Conservation (phyloP, 2,329 filamentous ascomycete genomes). For the Bipolaris sorokiniana region DNA sequence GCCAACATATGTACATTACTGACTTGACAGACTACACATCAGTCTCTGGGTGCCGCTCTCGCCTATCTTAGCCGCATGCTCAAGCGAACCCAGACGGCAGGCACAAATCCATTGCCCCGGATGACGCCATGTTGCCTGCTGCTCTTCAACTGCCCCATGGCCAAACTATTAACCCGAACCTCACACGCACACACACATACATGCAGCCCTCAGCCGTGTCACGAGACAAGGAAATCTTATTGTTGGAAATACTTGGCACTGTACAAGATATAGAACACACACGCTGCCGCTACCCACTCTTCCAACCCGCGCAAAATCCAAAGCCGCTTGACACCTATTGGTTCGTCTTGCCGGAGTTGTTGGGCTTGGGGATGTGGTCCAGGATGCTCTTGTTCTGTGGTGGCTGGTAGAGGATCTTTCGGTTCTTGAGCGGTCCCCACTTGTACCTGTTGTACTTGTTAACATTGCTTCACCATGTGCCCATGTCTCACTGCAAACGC, state of each 20-base stretch:
- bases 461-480: slow-evolving; percentile 21
- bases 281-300: slow-evolving; percentile 34
- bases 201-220: background rate
- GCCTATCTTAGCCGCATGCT: slow-evolving; percentile 20
- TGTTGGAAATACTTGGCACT: slow-evolving; percentile 48
- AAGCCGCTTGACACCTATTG: slow-evolving; percentile 29
- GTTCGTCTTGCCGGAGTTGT: slow-evolving; percentile 42
- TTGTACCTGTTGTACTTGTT: slow-evolving; percentile 70
- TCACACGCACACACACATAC: background rate
- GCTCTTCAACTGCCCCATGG: background rate
- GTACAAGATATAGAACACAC: slow-evolving; percentile 50
- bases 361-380: slow-evolving; percentile 41
- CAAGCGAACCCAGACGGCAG: background rate
- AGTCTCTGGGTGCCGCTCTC: slow-evolving; percentile 9
- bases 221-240: slow-evolving; percentile 32
- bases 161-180: background rate
- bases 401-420: slow-evolving; percentile 89
- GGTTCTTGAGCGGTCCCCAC: slow-evolving; percentile 94
- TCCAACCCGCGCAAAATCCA: slow-evolving; percentile 28
- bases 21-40: background rate
- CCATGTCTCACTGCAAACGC: slow-evolving; percentile 22
- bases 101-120: background rate
- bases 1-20: too few species aligned
- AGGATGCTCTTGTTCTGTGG: slow-evolving; percentile 55
- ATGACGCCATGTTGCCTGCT: background rate